Percentiles rank a stretch among this genome's conserved stretches.
These are phyloP conservation scores for Venturia asperata DNA, from an alignment of 2,329 filamentous ascomycete genomes.

Conservation along the genomic window DNA sequence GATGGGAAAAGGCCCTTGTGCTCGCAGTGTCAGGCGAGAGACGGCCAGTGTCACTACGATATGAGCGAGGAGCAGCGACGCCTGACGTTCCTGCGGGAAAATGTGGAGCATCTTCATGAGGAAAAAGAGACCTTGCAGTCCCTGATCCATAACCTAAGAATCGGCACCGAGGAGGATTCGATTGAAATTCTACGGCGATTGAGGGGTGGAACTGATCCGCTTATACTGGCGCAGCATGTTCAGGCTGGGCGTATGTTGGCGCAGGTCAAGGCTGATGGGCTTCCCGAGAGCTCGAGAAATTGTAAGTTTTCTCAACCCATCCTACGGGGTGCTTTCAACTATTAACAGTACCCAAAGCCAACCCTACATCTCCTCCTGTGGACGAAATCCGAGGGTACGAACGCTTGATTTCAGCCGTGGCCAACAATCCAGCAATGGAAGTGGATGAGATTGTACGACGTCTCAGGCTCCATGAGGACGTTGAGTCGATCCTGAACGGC, in stretches of 20 bases:
- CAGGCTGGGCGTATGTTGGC: constrained; percentile 22
- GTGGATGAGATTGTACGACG: constrained; percentile 23
- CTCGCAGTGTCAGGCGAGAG: constrained; percentile 23
- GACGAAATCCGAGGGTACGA: not conserved
- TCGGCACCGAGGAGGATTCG: constrained; percentile 22
- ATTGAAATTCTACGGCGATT: constrained; percentile 23
- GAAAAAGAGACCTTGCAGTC: constrained; percentile 23
- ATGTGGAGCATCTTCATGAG: constrained; percentile 23
- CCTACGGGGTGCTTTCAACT: not conserved
- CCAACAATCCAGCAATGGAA: constrained; percentile 14
- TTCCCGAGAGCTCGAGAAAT: constrained; percentile 10
- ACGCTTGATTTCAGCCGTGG: constrained; percentile 10
- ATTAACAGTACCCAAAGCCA: not conserved
- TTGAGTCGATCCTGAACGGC: constrained; percentile 11
- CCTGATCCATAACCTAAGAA: constrained; percentile 22
- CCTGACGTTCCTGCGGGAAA: constrained; percentile 25
- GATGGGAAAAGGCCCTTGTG: constrained; percentile 24
- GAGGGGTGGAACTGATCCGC: constrained; percentile 22
- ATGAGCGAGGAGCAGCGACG: constrained; percentile 26
- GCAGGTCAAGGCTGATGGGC: constrained; percentile 20
- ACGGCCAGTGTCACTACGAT: constrained; percentile 24
- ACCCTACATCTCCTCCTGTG: not conserved
- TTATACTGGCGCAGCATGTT: constrained; percentile 22
- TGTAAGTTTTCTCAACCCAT: constrained; percentile 20
- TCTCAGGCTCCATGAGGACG: constrained; percentile 15